Conservation (phyloP, 495 filamentous ascomycete species). For the Bacidia gigantensis region DNA sequence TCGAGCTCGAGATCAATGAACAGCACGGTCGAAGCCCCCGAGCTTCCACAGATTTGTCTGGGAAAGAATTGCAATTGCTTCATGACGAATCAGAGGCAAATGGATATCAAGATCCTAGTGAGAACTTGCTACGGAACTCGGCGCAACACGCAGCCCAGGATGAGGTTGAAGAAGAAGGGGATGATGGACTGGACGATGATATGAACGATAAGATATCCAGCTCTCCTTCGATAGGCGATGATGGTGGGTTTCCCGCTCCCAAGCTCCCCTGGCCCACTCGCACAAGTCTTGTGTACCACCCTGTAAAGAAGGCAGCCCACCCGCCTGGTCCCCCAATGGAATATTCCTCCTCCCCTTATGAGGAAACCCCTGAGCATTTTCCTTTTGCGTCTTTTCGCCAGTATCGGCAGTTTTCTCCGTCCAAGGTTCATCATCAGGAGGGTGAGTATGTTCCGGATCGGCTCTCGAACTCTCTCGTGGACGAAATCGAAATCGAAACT, state of each 20-base stretch:
- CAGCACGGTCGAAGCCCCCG: constrained; percentile 43
- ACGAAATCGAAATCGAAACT: constrained; percentile 9
- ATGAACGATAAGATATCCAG: constrained; percentile 95
- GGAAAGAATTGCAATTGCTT: constrained; percentile 26
- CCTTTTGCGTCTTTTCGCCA: constrained; percentile 15
- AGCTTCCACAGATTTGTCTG: constrained; percentile 23
- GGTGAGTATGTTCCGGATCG: constrained; percentile 39
- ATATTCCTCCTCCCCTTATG: constrained; percentile 38
- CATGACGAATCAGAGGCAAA: constrained; percentile 29
- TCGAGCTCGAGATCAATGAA: constrained; percentile 57
- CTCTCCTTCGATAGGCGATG: constrained; percentile 84
- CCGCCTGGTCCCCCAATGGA: constrained; percentile 18
- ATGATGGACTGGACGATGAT: constrained; percentile 74
- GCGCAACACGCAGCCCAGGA: constrained; percentile 37
- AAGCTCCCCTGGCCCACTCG: constrained; percentile 28
- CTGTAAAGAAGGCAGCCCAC: constrained; percentile 13
- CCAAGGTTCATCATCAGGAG: constrained; percentile 44
- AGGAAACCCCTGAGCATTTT: constrained; percentile 33
- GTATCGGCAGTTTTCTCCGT: constrained; percentile 22
- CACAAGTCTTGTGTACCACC: constrained; percentile 26
- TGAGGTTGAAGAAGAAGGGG: constrained; percentile 62
- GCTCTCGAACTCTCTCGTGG: constrained; percentile 7
- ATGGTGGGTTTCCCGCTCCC: constrained; percentile 63
- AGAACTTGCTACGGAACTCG: constrained; percentile 22
- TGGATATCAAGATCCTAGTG: constrained; percentile 26